Base-by-base conservation (phyloP, 441 rosid genomes). In the Adansonia rubrostipa region DNA sequence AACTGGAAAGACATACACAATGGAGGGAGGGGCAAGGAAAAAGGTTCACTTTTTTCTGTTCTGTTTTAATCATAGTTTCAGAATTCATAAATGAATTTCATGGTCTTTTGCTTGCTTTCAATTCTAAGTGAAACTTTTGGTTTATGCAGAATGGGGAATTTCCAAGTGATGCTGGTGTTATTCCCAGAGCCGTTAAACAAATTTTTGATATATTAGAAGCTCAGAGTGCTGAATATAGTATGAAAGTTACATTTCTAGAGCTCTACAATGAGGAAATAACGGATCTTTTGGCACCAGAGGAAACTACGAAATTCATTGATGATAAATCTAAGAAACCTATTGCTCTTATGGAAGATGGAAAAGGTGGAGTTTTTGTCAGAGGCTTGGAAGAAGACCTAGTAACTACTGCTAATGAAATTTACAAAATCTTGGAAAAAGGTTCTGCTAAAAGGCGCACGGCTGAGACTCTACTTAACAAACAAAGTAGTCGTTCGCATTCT, bases 311-410 rank as follows among this genome's bases (percentile, higher is more conserved):
- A 78, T 94, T 93, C 76, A n/a, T 85, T 0, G 99, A 97, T 80
- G 99, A 97, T 77, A 97, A 94, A 84, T 87, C 97, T 45, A 97
- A 97, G 90, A 97, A 93, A 79, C 95, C 99, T 45, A 81, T 97
- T 70, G 99, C 99, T 75, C 98, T 97, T 61, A 97, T 97, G 99
- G 99, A 97, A 86, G 99, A 97, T 89, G 99, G 99, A 69, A 97
- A 92, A 85, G 99, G 99, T 15, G 97, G 99, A 68, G 98, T 97
- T 77, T 91, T 97, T 69, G 98, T 93, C 19, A 81, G 98, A 81
- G 99, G 99, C 47, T 84, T 97, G 89, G 99, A 97, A 85, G 99
- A 97, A 88, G 99, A 97, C 85, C 87, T 97, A 10, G 99, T 97
- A 67, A 87, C 88, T 76, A 88, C 98, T 74, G 99, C 99, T 24